Base-by-base conservation (phyloP, 148 eudicot genomes). In the Rhododendron henanense region DNA sequence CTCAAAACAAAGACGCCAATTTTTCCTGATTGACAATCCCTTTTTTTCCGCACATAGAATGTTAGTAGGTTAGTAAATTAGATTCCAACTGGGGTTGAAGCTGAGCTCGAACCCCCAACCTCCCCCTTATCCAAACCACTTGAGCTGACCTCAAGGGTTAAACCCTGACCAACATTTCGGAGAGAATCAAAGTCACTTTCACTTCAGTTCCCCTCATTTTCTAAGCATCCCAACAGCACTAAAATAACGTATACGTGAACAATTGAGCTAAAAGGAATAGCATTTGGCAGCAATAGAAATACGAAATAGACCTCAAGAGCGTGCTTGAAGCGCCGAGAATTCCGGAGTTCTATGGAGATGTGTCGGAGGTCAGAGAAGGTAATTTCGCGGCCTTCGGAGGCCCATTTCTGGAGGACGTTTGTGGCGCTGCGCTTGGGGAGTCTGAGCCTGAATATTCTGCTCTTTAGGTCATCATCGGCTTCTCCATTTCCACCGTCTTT, bases 391-490 rank as follows among this genome's bases (percentile, higher is more conserved):
- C 99, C 98, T 90, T 97, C 93, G 77, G 83, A 81, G 79, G 93
- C 90, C 98, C 98, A 97, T 84, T 89, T 97, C 74, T 94, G 91
- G 41, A 97, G 88, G 28, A 92, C 93, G 48, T 91, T 93, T 0
- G 93, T 89, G 77, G 91, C 96, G 87, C 99, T 95, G 37, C 98
- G 93, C 83, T 95, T 97, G 25, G 99, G 98, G 14, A 95, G 90
- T 67, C 96, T 89, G 10, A 97, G 91, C 45, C 96, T 89, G 84
- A 95, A 91, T 75, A 97, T 93, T 83, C 98, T 92, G 88, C 95
- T 93, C 90, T 88, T 97, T 23, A 97, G 88, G 41, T 71, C 76
- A 87, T 35, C 50, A 87, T 35, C 50, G 3, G 39, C 81, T 10
- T 48, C 84, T 15, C 57, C 87, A 78, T 37, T 61, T 23, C 53